Percentiles rank a stretch among this genome's conserved stretches.
phyloP scores from a whole-genome alignment of 371 early-diverging fungal genomes.

The Mortierella sp. region DNA sequence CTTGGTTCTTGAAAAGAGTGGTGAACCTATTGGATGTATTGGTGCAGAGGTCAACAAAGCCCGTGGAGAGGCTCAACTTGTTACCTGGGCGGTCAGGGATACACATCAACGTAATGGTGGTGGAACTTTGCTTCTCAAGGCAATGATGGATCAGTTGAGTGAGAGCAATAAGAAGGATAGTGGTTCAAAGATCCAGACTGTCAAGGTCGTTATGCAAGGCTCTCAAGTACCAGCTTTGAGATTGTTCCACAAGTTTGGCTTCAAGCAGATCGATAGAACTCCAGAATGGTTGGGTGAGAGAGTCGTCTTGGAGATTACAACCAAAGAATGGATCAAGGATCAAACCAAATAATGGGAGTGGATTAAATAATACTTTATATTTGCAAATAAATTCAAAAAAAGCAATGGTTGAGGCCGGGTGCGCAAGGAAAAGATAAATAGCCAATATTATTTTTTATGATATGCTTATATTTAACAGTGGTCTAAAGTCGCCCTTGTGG shows the following conservation, averaged over 20 bases:
- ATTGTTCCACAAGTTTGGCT: constrained; percentile 36
- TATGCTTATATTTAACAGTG: too few relatives aligned
- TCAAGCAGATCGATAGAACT: constrained; percentile 23
- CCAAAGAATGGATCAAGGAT: constrained; percentile 33
- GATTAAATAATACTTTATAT: too few relatives aligned
- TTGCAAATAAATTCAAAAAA: too few relatives aligned
- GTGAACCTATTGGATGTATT: background rate
- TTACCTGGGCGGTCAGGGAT: constrained; percentile 26
- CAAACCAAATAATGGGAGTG: too few relatives aligned
- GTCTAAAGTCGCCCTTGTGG: too few relatives aligned
- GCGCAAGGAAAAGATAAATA: too few relatives aligned
- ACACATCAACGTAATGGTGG: constrained; percentile 18
- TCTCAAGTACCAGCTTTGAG: constrained; percentile 38
- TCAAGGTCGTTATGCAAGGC: constrained; percentile 30
- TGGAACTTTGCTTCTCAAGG: constrained; percentile 33
- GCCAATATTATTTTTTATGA: too few relatives aligned
- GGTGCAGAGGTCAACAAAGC: background rate
- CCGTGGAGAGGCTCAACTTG: constrained; percentile 16
- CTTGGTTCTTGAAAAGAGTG: constrained; percentile 2
- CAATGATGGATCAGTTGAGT: constrained; percentile 29
- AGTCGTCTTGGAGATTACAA: constrained; percentile 26
- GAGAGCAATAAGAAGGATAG: background rate
- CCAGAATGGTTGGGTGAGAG: constrained; percentile 41
- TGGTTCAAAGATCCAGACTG: constrained; percentile 11
- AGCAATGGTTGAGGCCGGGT: too few relatives aligned